Base-by-base conservation (phyloP, 2,329 filamentous ascomycete genomes). In the Lasiodiplodia citricola region DNA sequence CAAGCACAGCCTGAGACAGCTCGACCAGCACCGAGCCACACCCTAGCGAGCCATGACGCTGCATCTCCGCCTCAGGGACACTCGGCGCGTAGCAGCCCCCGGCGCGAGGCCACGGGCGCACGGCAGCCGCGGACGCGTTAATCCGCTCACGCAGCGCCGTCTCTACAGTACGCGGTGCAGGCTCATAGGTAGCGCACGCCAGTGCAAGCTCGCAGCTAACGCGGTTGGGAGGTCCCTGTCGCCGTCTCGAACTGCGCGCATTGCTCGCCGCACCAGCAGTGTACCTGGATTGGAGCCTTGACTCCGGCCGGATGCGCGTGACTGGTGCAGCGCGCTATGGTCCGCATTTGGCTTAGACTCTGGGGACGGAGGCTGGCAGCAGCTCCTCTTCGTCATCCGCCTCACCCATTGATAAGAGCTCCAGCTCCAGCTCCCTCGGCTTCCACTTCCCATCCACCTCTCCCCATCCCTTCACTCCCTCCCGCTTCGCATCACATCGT, bases 381-480 rank as follows among this genome's bases (percentile, higher is more conserved):
- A 64, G 60, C 60, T 64, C 60, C 60, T 64, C 60, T 64, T 64
- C 60, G 60, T 64, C 60, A 64, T 64, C 60, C 60, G 60, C 47
- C 44, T 62, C 56, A 38, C 60, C 58, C 60, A 64, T 67, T 67
- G 65, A 67, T 67, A 67, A 67, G 65, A 57, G 54, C 65, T 57
- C 65, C 65, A 68, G 67, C 65, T 64, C 66, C 57, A 62, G 21
- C 69, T 74, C 74, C 73, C 72, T 72, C 76, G 73, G 66, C 69
- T 70, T 69, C 70, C 73, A 68, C 67, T 68, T 70, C 72, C 71
- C 71, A 71, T 72, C 74, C 65, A 66, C 72, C 68, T 73, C 74
- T 75, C 37, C 70, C 73, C 58, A 69, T 50, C 50, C 70, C 71
- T 67, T 68, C 72, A 47, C 58, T 67, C 70, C 41, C 62, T 66